Evolutionary conservation across 2,329 filamentous ascomycete species (phyloP), one percentile per base, ranked within the genome.

Genomic region (Dryadomyces quercus-mongolicae): DNA sequence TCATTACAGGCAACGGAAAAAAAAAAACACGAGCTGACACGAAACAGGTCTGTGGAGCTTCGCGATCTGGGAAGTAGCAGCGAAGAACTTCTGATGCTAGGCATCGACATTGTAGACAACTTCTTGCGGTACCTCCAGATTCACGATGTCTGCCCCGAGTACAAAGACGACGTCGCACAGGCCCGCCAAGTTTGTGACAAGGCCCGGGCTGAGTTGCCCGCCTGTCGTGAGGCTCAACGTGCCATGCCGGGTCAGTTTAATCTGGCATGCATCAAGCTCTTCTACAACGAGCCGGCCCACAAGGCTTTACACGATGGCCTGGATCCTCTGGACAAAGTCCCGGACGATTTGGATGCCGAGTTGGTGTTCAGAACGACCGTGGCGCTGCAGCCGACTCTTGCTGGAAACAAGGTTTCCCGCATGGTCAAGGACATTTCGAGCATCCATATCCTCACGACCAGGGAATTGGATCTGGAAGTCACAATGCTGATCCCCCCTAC

Each of bases 121-220:
- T 97, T 97, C 64, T 80, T 95, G 59, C 87, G 88, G 59, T 98
- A 96, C 60, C 74, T 97, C 0, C 74, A 91, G 10, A 80, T 86
- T 57, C 91, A 97, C 63, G 79, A 86, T 42, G 92, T 94, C 16
- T 95, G 90, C 62, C 85, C 86, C 0, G 93, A 97, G 66, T 86
- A 91, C 64, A 73, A 68, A 0, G 71, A 76, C 0, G 79, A 92
- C 58, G 74, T 97, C 55, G 69, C 78, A 16, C 71, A 75, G 0
- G 89, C 91, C 0, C 72, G 85, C 8, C 66, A 66, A 1, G 66
- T 92, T 31, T 95, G 89, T 62, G 76, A 82, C 20, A 64, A 74
- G 15, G 88, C 87, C 1, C 74, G 80, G 3, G 63, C 70, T 1
- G 88, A 97, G 67, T 74, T 93, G 40, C 78, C 78, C 58, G 73